These are phyloP conservation scores for Trametes punicea DNA, from an alignment of 768 basidiomycete species.

Conservation along the genomic window DNA sequence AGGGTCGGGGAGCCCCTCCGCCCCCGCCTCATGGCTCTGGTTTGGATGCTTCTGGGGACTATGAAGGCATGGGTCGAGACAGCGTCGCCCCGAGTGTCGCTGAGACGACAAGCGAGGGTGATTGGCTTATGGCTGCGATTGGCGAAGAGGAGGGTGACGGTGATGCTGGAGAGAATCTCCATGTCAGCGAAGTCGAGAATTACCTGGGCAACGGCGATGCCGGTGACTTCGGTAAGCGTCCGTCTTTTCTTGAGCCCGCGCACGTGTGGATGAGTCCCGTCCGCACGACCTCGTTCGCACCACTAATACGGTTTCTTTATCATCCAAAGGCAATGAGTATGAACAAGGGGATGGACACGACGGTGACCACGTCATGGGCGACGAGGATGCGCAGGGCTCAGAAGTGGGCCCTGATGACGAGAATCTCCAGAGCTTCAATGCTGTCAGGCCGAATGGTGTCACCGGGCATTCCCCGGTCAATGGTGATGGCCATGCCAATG, in stretches of 20 bases:
- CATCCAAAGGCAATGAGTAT: conserved; percentile 49
- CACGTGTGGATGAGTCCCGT: conserved; percentile 30
- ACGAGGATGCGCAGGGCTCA: conserved; percentile 23
- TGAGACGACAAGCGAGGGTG: conserved; percentile 65
- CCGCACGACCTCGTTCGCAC: conserved; percentile 43
- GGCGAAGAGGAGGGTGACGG: conserved; percentile 41
- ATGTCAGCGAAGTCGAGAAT: conserved; percentile 22
- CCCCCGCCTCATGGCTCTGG: conserved; percentile 49
- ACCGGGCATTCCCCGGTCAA: conserved; percentile 14
- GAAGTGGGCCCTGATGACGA: conserved; percentile 22
- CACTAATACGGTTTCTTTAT: conserved; percentile 54
- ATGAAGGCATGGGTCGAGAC: conserved; percentile 42
- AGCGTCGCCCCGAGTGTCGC: conserved; percentile 69
- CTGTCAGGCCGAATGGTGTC: conserved; percentile 11
- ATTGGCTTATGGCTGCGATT: conserved; percentile 90
- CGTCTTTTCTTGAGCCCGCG: conserved; percentile 22
- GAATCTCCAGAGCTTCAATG: conserved; percentile 13
- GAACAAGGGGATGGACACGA: conserved; percentile 28
- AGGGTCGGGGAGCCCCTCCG: conserved; percentile 63
- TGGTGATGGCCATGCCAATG: conserved; percentile 14
- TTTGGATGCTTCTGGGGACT: conserved; percentile 45
- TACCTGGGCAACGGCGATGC: conserved; percentile 26
- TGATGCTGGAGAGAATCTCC: conserved; percentile 20
- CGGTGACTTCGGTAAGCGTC: conserved; percentile 34
- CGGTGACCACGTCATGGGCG: conserved; percentile 21